phyloP scores from a whole-genome alignment of 1,284 basidiomycete species.

The Trichosporon sp. region DNA sequence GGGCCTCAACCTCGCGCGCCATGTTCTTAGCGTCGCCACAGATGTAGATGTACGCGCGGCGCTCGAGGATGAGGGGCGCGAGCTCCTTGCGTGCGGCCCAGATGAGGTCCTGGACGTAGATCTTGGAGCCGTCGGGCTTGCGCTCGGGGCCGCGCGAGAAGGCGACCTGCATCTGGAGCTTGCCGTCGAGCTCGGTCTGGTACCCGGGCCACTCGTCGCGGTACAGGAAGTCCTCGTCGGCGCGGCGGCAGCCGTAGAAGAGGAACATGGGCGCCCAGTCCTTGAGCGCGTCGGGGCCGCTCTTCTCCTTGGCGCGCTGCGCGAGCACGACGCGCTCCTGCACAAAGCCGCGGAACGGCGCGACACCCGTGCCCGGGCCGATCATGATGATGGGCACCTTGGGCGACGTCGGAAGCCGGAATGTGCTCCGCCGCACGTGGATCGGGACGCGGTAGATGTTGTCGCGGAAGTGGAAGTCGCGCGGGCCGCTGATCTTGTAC shows the following conservation, averaged over 20 bases:
- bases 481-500: conserved; percentile 84
- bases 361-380: conserved; percentile 95
- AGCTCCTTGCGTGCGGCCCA: conserved; percentile 76
- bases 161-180: conserved; percentile 80
- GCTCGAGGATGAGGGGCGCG: conserved; percentile 80
- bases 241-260: conserved; percentile 91
- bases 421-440: conserved; percentile 90
- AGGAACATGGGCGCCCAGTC: conserved; percentile 94
- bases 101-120: conserved; percentile 93
- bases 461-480: conserved; percentile 66
- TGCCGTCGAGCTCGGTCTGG: conserved; percentile 81
- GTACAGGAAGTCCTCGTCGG: conserved; percentile 87
- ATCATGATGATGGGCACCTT: conserved; percentile 99
- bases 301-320: conserved; percentile 87
- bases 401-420: conserved; percentile 92
- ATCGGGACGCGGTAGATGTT: conserved; percentile 77
- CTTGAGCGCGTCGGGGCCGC: conserved; percentile 75
- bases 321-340: conserved; percentile 96
- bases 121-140: conserved; percentile 82
- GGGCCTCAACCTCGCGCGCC: conserved; percentile 89
- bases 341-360: conserved; percentile 96
- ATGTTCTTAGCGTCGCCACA: conserved; percentile 97
- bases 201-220: conserved; percentile 92
- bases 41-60: conserved; percentile 89
- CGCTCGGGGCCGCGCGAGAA: conserved; percentile 76